Conservation (phyloP, 495 filamentous ascomycete genomes). For the Penicillium lividum region DNA sequence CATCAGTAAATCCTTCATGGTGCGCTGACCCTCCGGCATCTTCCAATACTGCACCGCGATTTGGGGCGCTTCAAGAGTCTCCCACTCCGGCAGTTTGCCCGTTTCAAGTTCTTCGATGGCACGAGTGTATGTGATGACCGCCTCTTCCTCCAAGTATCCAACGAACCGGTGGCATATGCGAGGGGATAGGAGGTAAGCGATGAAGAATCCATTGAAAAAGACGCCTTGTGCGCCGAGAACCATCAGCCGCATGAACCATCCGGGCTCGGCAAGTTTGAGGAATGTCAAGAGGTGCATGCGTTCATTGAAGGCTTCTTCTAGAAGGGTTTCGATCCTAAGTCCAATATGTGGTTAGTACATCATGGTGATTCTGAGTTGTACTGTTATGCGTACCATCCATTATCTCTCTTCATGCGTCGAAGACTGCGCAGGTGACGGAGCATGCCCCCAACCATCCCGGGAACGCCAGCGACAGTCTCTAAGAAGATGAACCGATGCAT, state of each 20-base stretch:
- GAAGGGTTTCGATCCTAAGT: constrained; percentile 80
- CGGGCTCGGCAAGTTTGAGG: constrained; percentile 88
- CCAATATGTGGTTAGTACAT: background rate
- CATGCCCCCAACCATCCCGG: constrained; percentile 97
- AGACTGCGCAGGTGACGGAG: constrained; percentile 83
- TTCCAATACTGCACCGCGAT: constrained; percentile 90
- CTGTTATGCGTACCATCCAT: constrained; percentile 69
- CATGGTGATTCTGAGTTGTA: background rate
- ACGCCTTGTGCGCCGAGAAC: constrained; percentile 82
- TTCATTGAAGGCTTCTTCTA: constrained; percentile 95
- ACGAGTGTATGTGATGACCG: constrained; percentile 91
- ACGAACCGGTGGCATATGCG: constrained; percentile 94
- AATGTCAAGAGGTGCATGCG: constrained; percentile 96
- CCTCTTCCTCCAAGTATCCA: constrained; percentile 95
- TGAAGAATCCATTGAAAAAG: constrained; percentile 93
- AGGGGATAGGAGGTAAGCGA: constrained; percentile 85
- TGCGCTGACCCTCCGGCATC: constrained; percentile 81
- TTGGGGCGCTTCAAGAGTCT: constrained; percentile 75
- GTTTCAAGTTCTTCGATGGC: constrained; percentile 82
- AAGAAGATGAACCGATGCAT: constrained; percentile 86
- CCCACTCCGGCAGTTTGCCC: constrained; percentile 82
- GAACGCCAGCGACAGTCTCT: constrained; percentile 91
- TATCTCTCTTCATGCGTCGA: constrained; percentile 83
- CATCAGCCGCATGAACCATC: constrained; percentile 83
- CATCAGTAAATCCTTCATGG: constrained; percentile 81